Evolutionary conservation across 495 filamentous ascomycete genomes (phyloP).

Genomic region (Penicillium salamii): DNA sequence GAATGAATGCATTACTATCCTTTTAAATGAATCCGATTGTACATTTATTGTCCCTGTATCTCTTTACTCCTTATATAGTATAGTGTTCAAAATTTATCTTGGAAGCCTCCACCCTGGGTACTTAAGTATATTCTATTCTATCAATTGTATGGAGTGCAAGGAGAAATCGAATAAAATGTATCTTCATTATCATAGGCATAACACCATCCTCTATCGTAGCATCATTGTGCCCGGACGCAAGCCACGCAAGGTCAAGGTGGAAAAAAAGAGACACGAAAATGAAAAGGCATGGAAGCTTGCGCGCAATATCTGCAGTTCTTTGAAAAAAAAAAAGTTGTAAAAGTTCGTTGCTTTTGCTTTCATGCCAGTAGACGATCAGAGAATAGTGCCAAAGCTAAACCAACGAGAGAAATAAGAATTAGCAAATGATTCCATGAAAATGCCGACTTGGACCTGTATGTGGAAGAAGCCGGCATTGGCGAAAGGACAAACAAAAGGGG

Average conservation of each 20-base stretch:
- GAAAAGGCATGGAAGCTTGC: slow-evolving; percentile 7
- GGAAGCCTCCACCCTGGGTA: too few species aligned
- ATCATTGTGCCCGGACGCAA: slow-evolving; percentile 21
- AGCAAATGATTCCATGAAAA: slow-evolving; percentile 31
- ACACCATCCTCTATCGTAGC: slow-evolving; percentile 31
- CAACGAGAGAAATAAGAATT: slow-evolving; percentile 40
- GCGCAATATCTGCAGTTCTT: not conserved
- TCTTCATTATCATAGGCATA: slow-evolving; percentile 30
- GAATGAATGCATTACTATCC: slow-evolving; percentile 9
- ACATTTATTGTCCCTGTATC: too few species aligned
- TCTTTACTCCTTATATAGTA: too few species aligned
- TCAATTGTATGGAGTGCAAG: too few species aligned
- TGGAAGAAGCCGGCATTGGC: slow-evolving; percentile 17
- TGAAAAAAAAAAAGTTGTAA: not conserved
- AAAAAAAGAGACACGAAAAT: slow-evolving; percentile 11
- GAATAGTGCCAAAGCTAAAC: slow-evolving; percentile 53
- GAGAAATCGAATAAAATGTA: too few species aligned
- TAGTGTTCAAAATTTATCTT: too few species aligned
- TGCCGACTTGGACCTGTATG: slow-evolving; percentile 22
- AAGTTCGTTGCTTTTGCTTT: slow-evolving; percentile 13
- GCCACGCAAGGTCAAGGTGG: slow-evolving; percentile 9
- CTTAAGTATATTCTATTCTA: too few species aligned
- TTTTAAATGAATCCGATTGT: not conserved
- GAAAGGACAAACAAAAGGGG: slow-evolving; percentile 8
- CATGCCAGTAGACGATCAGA: slow-evolving; percentile 37